Evolutionary conservation across 2,329 filamentous ascomycete species (phyloP), one percentile per base, ranked within the genome.

Genomic region (Nemania diffusa): DNA sequence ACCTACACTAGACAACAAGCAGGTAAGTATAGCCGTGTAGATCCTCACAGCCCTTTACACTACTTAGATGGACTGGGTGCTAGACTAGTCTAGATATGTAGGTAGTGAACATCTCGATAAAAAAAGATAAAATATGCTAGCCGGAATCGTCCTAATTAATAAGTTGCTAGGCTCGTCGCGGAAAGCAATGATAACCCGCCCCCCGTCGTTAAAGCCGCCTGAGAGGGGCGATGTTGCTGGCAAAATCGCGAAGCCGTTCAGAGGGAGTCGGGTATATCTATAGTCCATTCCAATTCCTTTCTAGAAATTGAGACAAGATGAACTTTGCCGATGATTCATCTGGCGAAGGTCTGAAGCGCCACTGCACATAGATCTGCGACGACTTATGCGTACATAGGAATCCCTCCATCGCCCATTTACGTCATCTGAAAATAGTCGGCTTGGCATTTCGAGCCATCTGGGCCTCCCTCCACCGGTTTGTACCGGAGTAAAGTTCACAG

Each of bases 381-480:
- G 29, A 13, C 8, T 57, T 42, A n/a, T n/a, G n/a, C n/a, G n/a
- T n/a, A n/a, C n/a, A n/a, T n/a, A 32, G 27, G 60, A 53, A 50
- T 34, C 34, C 32, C 50, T 56, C 64, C 4, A 57, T 57, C 37
- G 44, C 37, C n/a, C 34, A 26, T 37, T 40, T 69, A 61, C 64
- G 64, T 64, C 67, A 69, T 64, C 20, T 34, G 20, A 53, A 50
- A 60, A 53, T 50, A 32, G 57, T 46, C 40, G 24, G 62, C 53
- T 58, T 62, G 57, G 67, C 64, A 60, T 50, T 51, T 26, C 20
- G 61, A 58, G 60, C 64, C 64, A 61, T 44, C 40, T 63, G 29
- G 53, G 22, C 50, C 48, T 22, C 20, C 50, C 34, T 37, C 27
- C n/a, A 24, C 53, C 52, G 62, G 44, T 48, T 57, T 57, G 60